These are phyloP conservation scores for Pseudomicrostroma phylloplanum DNA, from an alignment of 1,284 basidiomycete species.

Conservation along the genomic window DNA sequence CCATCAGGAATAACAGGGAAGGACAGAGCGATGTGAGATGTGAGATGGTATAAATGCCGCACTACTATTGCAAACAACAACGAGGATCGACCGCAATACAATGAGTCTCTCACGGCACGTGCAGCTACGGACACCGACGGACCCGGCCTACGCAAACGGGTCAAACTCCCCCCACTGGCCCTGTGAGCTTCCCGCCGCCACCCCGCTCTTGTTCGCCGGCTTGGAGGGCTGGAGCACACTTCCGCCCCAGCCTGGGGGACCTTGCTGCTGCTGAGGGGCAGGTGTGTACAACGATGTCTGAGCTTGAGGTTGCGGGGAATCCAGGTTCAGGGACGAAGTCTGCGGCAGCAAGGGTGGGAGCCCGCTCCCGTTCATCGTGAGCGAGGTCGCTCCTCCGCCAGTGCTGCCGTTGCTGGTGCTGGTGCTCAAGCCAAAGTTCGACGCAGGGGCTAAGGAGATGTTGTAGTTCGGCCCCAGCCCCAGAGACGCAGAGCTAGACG, in stretches of 20 bases:
- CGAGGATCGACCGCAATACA: too few relatives aligned
- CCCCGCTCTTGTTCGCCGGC: constrained; percentile 18
- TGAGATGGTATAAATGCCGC: too few relatives aligned
- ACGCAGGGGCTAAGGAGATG: constrained; percentile 26
- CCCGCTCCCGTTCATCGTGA: background rate
- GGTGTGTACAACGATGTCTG: constrained; percentile 3
- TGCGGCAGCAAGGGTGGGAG: constrained; percentile 13
- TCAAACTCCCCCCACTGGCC: constrained; percentile 31
- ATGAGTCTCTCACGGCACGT: too few relatives aligned
- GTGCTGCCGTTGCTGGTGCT: background rate
- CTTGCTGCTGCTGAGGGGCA: constrained; percentile 7
- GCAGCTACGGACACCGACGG: too few relatives aligned
- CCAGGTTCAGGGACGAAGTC: constrained; percentile 5
- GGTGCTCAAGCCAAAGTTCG: background rate
- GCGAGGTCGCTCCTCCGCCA: background rate
- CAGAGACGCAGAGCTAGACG: background rate
- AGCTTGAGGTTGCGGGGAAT: too few relatives aligned
- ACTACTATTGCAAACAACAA: too few relatives aligned
- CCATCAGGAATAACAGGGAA: too few relatives aligned
- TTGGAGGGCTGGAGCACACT: constrained; percentile 18
- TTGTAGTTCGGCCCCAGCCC: constrained; percentile 35
- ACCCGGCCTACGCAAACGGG: constrained; percentile 20
- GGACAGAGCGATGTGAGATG: too few relatives aligned
- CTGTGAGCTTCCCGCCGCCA: background rate
- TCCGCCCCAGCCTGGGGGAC: constrained; percentile 22